phyloP scores from a whole-genome alignment of 768 basidiomycete species.

The Gloeopeniophorella convolvens region DNA sequence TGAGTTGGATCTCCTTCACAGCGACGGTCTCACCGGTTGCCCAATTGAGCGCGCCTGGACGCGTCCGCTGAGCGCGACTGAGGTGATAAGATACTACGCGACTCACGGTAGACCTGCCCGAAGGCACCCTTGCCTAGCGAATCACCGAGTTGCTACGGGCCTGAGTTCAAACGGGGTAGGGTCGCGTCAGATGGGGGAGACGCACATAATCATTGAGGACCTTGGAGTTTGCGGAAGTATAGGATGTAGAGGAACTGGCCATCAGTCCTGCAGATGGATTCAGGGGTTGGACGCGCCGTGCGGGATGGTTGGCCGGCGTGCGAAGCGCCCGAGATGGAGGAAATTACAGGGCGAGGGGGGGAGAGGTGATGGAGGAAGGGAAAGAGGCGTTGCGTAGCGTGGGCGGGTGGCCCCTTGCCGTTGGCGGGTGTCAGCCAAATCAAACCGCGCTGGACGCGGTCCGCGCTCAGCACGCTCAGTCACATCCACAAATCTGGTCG shows the following conservation, averaged over 20 bases:
- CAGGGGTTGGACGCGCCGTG: not conserved
- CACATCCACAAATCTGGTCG: not conserved
- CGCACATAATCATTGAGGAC: conserved; percentile 22
- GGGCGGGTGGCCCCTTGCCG: no score
- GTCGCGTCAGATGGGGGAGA: not conserved
- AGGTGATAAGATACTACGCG: not conserved
- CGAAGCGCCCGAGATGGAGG: not conserved
- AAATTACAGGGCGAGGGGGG: not conserved
- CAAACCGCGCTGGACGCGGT: no score
- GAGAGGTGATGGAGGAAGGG: not conserved
- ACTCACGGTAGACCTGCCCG: conserved; percentile 93
- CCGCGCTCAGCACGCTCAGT: no score
- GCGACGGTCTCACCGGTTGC: conserved; percentile 98
- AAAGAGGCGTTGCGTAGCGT: no score
- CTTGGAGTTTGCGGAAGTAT: conserved; percentile 13
- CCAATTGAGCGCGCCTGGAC: conserved; percentile 84
- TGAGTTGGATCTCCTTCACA: conserved; percentile 94
- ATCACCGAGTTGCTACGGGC: conserved; percentile 83
- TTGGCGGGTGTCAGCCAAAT: no score
- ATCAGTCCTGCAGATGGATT: not conserved
- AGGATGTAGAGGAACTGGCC: conserved; percentile 13
- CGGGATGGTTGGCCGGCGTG: not conserved
- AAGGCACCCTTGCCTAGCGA: conserved; percentile 95
- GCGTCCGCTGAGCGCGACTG: not conserved
- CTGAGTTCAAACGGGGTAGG: not conserved